Base-by-base conservation (phyloP, 352 stramenopile genomes). In the Phytophthora sansomeana region DNA sequence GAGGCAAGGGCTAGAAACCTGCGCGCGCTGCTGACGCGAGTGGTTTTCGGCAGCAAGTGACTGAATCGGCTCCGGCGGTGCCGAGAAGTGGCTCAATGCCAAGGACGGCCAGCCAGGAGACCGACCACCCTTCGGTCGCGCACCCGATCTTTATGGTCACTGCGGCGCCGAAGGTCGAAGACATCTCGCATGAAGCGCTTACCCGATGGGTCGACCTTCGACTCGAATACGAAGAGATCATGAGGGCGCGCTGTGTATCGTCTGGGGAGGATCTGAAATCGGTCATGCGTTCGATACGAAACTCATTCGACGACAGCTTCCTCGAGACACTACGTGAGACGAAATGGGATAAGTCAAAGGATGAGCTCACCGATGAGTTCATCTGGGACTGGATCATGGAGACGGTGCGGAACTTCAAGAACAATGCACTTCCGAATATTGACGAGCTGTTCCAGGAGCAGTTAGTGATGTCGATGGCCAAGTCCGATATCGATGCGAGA, bases 141-240 rank as follows among this genome's bases (percentile, higher is more conserved):
- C n/a, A n/a, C n/a, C n/a, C n/a, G n/a, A n/a, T n/a, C n/a, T n/a
- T n/a, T n/a, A n/a, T n/a, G n/a, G n/a, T n/a, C n/a, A n/a, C n/a
- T n/a, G n/a, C n/a, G n/a, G n/a, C n/a, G n/a, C n/a, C n/a, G n/a
- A n/a, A n/a, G n/a, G n/a, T n/a, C n/a, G n/a, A n/a, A n/a, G n/a
- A n/a, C n/a, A n/a, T n/a, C 5, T 66, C 48, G 28, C 58, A 66
- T 5, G 58, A 66, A 66, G 59, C 59, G 59, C 59, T 61, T 52
- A 67, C 42, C 24, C 32, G 59, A 3, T 67, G 59, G 50, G 59
- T 67, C 16, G 47, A 66, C 21, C 48, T 58, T 48, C 48, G 39
- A 26, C 39, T 66, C 6, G 59, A 61, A 26, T 56, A 67, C 50
- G 49, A 67, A 50, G 16, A 67, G 43, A 61, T 61, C 59, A 67